Base-by-base conservation (phyloP, 129 eudicot species). In the Cynara cardunculus region DNA sequence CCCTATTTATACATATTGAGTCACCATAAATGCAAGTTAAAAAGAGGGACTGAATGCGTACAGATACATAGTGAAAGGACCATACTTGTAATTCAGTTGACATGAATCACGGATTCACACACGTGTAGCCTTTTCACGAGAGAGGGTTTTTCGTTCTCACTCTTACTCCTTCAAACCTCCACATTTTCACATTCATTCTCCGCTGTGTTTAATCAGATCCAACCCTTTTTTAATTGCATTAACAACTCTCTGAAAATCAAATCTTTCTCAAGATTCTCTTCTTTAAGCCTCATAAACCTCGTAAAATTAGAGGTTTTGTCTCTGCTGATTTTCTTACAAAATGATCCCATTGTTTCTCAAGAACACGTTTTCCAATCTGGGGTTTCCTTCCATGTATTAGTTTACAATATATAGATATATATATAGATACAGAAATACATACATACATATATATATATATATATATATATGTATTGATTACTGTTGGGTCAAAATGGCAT, bases 131-230 rank as follows among this genome's bases (percentile, higher is more conserved):
- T 39, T 73, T 68, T 44, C 61, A 76, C 66, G 28, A 35, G 78
- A 72, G 78, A 72, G 78, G 34, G 31, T 82, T 75, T 75, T 69
- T 67, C 71, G 85, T 25, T 68, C 76, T 68, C 81, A 75, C 71
- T 75, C 80, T 27, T 73, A 37, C 85, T 82, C 79, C 19, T 81
- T 73, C 84, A 81, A 81, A 25, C 74, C 79, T 64, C 18, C 34
- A 77, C 77, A 82, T 82, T 74, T 25, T 35, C 13, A n/a, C 78
- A 39, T 74, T 81, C 71, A 53, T 80, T 74, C 74, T 19, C 8
- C 25, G 53, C 19, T 49, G 21, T 75, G 66, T 27, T 81, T 80
- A 73, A 73, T 73, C 25, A 74, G 31, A 81, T 74, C 79, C 53
- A 74, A 74, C 34, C 78, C 77, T 64, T 71, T 71, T 70, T 71